Evolutionary conservation across 495 filamentous ascomycete species (phyloP).

Genomic region (Penicillium tannophilum): DNA sequence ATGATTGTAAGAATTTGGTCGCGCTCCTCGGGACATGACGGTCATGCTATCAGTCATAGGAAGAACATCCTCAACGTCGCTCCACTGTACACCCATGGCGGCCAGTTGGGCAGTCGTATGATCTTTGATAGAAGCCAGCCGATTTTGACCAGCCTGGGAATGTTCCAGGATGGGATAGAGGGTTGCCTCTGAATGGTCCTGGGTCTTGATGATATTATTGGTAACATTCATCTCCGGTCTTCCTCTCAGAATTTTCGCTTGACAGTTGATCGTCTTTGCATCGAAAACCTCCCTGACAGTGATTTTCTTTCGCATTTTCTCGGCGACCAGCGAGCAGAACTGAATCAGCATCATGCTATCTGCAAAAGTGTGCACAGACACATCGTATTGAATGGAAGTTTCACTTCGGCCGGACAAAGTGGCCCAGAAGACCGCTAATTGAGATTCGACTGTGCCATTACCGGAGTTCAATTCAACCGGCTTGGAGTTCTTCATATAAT

Average conservation of each 20-base stretch:
- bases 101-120: background rate
- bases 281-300: constrained; percentile 2
- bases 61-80: constrained; percentile 9
- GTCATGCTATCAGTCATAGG: constrained; percentile 8
- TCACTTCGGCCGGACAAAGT: constrained; percentile 9
- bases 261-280: background rate
- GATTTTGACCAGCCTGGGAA: background rate
- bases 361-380: constrained; percentile 13
- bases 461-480: background rate
- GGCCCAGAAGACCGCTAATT: constrained; percentile 12
- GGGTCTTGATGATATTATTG: background rate
- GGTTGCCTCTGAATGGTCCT: background rate
- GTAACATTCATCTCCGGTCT: background rate
- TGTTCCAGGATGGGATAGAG: background rate
- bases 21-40: background rate
- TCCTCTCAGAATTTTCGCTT: background rate
- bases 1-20: background rate
- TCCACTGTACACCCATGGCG: constrained; percentile 6
- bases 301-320: background rate
- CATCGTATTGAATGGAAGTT: constrained; percentile 11
- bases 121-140: background rate
- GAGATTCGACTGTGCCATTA: background rate
- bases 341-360: constrained; percentile 25
- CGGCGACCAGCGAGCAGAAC: constrained; percentile 5
- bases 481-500: constrained; percentile 15